Conservation (phyloP, 2,329 filamentous ascomycete species). For the Celoporthe dispersa region DNA sequence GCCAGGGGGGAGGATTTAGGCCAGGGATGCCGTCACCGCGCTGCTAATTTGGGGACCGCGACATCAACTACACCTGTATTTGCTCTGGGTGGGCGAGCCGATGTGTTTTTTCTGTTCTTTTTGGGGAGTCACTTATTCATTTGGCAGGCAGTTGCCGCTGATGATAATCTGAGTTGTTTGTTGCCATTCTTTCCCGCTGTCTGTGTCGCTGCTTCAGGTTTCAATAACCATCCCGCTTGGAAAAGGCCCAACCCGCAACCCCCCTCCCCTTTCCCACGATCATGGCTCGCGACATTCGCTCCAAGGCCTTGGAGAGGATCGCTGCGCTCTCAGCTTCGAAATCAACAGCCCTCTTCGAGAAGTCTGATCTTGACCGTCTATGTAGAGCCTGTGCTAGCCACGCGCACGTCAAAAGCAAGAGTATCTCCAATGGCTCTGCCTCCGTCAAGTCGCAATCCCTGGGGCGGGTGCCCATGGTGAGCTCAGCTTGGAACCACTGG, state of each 20-base stretch:
- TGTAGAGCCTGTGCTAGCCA: constrained; percentile 61
- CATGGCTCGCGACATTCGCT: constrained; percentile 63
- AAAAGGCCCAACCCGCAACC: not conserved
- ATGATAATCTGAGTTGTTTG: constrained; percentile 1
- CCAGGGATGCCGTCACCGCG: constrained; percentile 28
- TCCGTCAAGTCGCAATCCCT: constrained; percentile 47
- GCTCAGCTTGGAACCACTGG: constrained; percentile 22
- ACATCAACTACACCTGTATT: constrained; percentile 2
- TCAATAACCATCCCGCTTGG: constrained; percentile 31
- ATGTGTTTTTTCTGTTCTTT: not conserved
- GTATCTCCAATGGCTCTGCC: constrained; percentile 53
- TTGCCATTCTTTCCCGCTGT: not conserved
- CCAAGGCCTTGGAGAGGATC: constrained; percentile 67
- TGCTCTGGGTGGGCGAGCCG: not conserved
- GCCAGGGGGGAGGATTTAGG: constrained; percentile 4
- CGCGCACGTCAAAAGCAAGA: constrained; percentile 43
- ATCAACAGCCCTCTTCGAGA: constrained; percentile 59
- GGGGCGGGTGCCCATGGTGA: constrained; percentile 65
- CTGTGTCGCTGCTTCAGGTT: not conserved
- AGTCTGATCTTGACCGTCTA: constrained; percentile 66
- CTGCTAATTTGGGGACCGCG: constrained; percentile 17
- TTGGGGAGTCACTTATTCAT: not conserved
- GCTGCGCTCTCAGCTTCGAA: constrained; percentile 64
- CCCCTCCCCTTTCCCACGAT: constrained; percentile 22
- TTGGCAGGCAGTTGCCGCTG: not conserved